Percentiles rank a stretch among this genome's conserved stretches.
These are phyloP conservation scores for Cephalotrichum gorgonifer DNA, from an alignment of 2,329 filamentous ascomycete species.

Conservation along the genomic window DNA sequence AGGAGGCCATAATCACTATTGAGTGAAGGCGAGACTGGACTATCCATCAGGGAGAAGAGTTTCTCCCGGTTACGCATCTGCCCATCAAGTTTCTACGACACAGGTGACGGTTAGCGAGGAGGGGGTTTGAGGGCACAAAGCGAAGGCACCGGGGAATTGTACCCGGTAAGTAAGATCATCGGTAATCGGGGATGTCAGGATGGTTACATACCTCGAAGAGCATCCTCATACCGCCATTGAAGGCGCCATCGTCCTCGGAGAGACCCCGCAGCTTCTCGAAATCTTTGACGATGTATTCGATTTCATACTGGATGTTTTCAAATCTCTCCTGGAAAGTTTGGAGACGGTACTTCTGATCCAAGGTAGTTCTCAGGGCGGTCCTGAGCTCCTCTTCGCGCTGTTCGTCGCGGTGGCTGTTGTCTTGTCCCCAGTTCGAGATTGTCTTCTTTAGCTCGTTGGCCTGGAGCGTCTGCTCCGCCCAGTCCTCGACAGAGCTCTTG, in stretches of 20 bases:
- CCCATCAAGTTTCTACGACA: not conserved
- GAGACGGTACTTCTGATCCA: not conserved
- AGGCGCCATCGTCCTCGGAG: not conserved
- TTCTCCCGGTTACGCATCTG: constrained; percentile 4
- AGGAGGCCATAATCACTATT: not conserved
- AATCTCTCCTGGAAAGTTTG: constrained; percentile 13
- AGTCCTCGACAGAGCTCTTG: constrained; percentile 4
- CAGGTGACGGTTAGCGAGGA: not conserved
- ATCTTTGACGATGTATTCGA: constrained; percentile 16
- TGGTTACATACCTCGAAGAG: constrained; percentile 2
- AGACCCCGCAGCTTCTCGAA: constrained; percentile 14
- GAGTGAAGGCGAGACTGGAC: not conserved
- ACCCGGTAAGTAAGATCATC: not conserved
- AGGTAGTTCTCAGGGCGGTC: not conserved
- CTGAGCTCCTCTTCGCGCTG: constrained; percentile 12
- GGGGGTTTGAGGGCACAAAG: not conserved
- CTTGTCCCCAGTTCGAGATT: constrained; percentile 13
- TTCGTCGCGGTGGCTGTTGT: constrained; percentile 26
- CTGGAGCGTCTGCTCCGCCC: constrained; percentile 2
- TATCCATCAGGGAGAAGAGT: not conserved
- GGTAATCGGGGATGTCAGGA: not conserved
- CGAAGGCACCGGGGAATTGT: not conserved
- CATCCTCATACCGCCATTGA: not conserved
- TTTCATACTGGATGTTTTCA: constrained; percentile 15
- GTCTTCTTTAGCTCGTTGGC: constrained; percentile 4